Conservation (phyloP, 345 rosid genomes). For the Syzygium oleosum region DNA sequence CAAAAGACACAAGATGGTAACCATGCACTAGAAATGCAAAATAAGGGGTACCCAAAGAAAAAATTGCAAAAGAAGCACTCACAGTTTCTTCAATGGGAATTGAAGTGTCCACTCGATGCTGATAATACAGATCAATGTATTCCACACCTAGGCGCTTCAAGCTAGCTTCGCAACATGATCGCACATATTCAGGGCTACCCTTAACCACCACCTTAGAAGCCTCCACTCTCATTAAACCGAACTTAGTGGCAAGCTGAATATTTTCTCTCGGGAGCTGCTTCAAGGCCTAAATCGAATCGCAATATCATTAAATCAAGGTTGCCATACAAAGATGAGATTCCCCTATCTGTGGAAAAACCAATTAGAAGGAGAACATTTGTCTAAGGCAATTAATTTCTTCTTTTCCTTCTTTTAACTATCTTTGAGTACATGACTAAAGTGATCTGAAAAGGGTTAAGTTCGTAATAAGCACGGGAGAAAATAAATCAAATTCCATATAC, state of each 20-base stretch:
- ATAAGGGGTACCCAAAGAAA: background rate
- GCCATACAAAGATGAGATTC: background rate
- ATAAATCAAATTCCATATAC: background rate
- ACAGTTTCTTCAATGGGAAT: constrained; percentile 21
- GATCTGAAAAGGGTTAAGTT: background rate
- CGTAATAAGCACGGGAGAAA: background rate
- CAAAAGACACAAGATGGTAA: background rate
- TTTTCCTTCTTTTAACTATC: background rate
- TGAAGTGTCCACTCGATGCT: constrained; percentile 13
- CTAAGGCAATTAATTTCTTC: background rate
- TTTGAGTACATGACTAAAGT: background rate
- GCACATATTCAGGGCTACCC: constrained; percentile 18
- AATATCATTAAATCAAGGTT: background rate
- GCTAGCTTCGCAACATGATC: constrained; percentile 14
- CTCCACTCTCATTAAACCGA: constrained; percentile 2
- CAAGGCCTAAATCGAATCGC: constrained; percentile 7
- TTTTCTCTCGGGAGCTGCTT: constrained; percentile 23
- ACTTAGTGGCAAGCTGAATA: constrained; percentile 19
- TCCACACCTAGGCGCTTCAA: constrained; percentile 19
- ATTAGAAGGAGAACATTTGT: background rate
- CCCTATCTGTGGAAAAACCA: background rate
- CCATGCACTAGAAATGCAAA: background rate
- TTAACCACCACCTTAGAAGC: background rate
- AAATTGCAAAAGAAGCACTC: background rate
- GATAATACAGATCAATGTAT: constrained; percentile 19